Conservation (phyloP, 768 basidiomycete genomes). For the Botryobasidium botryosum region DNA sequence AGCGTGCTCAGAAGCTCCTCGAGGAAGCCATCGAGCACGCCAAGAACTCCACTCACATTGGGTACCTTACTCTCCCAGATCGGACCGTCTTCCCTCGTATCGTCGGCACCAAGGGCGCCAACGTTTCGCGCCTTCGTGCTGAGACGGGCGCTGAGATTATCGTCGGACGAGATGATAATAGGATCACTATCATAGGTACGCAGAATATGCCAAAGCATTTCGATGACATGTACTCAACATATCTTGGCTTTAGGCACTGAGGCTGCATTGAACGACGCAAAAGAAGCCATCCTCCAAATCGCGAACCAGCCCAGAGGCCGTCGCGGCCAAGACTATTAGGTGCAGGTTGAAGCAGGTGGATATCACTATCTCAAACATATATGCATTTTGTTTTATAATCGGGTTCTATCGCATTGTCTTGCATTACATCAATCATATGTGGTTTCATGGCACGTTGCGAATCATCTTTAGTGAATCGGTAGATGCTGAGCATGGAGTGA, state of each 20-base stretch:
- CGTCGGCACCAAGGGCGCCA: conserved; percentile 81
- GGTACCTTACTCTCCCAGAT: conserved; percentile 69
- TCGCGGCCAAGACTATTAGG: not conserved
- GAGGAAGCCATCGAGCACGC: conserved; percentile 57
- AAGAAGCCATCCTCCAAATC: conserved; percentile 44
- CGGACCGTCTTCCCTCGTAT: conserved; percentile 82
- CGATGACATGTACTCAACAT: conserved; percentile 6
- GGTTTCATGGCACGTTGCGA: too few species aligned
- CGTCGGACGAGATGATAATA: conserved; percentile 74
- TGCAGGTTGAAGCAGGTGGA: not conserved
- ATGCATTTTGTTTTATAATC: not conserved
- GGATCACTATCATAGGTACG: conserved; percentile 76
- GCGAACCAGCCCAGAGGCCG: conserved; percentile 25
- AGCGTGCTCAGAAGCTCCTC: conserved; percentile 52
- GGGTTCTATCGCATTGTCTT: not conserved
- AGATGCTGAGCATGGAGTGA: too few species aligned
- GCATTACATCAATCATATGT: not conserved
- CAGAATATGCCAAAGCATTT: conserved; percentile 7
- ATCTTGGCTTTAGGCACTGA: conserved; percentile 37
- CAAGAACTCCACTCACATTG: conserved; percentile 55
- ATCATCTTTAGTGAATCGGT: too few species aligned
- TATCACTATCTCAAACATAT: not conserved
- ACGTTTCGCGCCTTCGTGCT: conserved; percentile 68
- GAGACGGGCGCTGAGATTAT: conserved; percentile 89
- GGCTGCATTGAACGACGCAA: conserved; percentile 50